Evolutionary conservation across 2,329 filamentous ascomycete species (phyloP).

Genomic region (Onygenales sp.): DNA sequence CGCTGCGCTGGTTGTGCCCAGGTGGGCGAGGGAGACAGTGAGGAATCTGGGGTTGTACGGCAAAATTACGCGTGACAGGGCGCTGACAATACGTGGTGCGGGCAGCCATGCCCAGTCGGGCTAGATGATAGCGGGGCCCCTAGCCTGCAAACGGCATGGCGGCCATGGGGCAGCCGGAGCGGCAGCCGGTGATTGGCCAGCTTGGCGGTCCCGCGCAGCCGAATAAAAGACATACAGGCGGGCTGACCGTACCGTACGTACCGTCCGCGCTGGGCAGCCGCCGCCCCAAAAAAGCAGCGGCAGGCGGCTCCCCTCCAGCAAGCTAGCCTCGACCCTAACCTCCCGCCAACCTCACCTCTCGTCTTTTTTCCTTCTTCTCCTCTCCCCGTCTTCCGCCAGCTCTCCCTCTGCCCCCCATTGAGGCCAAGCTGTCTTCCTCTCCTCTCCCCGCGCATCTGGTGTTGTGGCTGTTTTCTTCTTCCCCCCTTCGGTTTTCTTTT

Average conservation of each 20-base stretch:
- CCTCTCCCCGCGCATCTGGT: conserved; percentile 9
- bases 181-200: conserved; percentile 2
- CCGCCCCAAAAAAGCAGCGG: not conserved
- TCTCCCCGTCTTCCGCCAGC: conserved; percentile 1
- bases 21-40: no score
- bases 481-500: conserved; percentile 10
- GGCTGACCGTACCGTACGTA: not conserved
- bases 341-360: not conserved
- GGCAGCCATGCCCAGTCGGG: not conserved
- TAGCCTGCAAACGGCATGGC: not conserved
- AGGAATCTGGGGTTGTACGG: not conserved
- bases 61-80: not conserved
- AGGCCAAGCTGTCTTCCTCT: conserved; percentile 8
- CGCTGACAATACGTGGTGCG: not conserved
- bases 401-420: conserved; percentile 1
- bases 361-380: conserved; percentile 6
- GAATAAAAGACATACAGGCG: not conserved
- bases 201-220: not conserved
- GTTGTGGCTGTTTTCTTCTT: conserved; percentile 9
- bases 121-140: not conserved
- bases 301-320: no score
- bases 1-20: no score
- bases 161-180: not conserved
- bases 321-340: not conserved
- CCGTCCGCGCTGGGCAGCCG: not conserved